A percentile compares a stretch with the other conserved stretches of the same genome.
phyloP scores from a whole-genome alignment of 768 basidiomycete species.

The Pulveroboletus sp. region DNA sequence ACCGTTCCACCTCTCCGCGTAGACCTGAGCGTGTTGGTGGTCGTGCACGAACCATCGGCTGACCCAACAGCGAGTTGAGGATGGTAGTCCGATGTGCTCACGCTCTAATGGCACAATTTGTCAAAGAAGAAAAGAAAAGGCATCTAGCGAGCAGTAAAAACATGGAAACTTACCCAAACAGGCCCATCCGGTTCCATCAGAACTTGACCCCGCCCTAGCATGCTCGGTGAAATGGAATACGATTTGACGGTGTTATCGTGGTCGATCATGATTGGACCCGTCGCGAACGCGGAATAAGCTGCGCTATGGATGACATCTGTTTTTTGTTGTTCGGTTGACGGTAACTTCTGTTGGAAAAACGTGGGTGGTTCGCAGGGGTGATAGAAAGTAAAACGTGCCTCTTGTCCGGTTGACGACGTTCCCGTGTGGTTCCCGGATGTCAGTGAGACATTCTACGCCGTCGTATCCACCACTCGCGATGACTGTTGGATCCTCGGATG shows the following conservation, averaged over 20 bases:
- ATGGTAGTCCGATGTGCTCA: slow-evolving; percentile 79
- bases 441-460: slow-evolving; percentile 69
- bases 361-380: neutral
- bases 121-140: neutral
- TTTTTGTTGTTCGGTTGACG: too few relatives aligned
- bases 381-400: slow-evolving; percentile 39
- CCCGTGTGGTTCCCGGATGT: slow-evolving; percentile 66
- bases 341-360: neutral
- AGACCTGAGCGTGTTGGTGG: slow-evolving; percentile 64
- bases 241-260: slow-evolving; percentile 78
- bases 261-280: slow-evolving; percentile 73
- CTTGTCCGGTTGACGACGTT: slow-evolving; percentile 73
- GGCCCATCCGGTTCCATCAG: slow-evolving; percentile 74
- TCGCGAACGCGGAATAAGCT: slow-evolving; percentile 61
- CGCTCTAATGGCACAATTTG: slow-evolving; percentile 40
- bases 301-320: slow-evolving; percentile 69
- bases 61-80: slow-evolving; percentile 79
- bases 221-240: slow-evolving; percentile 65
- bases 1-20: slow-evolving; percentile 68
- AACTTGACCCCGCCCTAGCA: slow-evolving; percentile 69
- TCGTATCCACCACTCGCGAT: slow-evolving; percentile 80
- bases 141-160: neutral
- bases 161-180: slow-evolving; percentile 64
- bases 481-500: slow-evolving; percentile 60
- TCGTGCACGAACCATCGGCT: slow-evolving; percentile 77